Conservation (phyloP, 1,284 basidiomycete genomes). For the Leccinum holopus region DNA sequence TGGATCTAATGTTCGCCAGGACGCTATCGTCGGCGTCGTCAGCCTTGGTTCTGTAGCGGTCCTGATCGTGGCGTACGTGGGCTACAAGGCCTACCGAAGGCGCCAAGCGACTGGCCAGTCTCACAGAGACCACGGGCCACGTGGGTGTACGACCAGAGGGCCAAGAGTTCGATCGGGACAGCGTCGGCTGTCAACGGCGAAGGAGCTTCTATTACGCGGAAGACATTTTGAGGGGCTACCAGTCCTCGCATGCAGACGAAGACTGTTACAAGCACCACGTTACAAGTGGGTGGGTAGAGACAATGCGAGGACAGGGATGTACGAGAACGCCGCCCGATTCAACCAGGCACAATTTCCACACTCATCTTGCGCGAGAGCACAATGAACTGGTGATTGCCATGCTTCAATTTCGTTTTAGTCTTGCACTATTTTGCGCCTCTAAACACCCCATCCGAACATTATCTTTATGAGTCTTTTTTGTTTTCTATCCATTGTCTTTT, state of each 20-base stretch:
- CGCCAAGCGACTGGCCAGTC: constrained; percentile 62
- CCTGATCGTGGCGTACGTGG: constrained; percentile 56
- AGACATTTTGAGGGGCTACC: constrained; percentile 66
- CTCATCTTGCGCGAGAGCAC: constrained; percentile 49
- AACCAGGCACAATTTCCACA: constrained; percentile 57
- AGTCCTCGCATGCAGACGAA: constrained; percentile 31
- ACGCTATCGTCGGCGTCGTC: constrained; percentile 81
- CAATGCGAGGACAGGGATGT: constrained; percentile 22
- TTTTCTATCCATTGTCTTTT: neutral
- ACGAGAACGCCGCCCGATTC: constrained; percentile 53
- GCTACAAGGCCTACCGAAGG: constrained; percentile 58
- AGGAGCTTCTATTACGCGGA: constrained; percentile 82
- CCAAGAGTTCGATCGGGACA: constrained; percentile 72
- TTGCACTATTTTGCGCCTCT: neutral
- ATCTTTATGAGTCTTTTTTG: constrained; percentile 14
- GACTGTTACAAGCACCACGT: constrained; percentile 30
- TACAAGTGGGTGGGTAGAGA: constrained; percentile 2
- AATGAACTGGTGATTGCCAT: constrained; percentile 1
- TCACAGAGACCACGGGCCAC: constrained; percentile 49
- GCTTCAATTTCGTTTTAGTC: neutral
- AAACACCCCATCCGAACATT: neutral
- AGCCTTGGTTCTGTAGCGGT: constrained; percentile 69
- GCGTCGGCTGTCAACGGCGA: constrained; percentile 64
- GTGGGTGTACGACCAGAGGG: constrained; percentile 49
- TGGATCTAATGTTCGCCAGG: constrained; percentile 46